These are phyloP conservation scores for Trichophyton verrucosum DNA, from an alignment of 2,329 filamentous ascomycete species.

Conservation along the genomic window DNA sequence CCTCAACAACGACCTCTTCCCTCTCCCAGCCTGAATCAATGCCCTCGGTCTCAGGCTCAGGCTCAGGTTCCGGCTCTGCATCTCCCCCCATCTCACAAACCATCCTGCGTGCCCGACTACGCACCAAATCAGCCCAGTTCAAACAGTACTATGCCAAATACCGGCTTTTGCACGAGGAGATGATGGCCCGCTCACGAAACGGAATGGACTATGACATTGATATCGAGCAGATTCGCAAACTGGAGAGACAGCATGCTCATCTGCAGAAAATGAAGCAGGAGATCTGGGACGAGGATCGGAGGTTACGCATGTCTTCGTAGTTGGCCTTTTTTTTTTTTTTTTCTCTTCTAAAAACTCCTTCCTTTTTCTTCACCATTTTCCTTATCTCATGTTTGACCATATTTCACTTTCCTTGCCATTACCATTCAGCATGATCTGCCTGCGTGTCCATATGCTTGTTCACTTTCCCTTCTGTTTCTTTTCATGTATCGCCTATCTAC, in stretches of 20 bases:
- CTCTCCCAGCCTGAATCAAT: conserved; percentile 2
- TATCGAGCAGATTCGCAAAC: conserved; percentile 39
- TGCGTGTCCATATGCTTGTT: too few species aligned
- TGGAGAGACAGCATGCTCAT: conserved; percentile 43
- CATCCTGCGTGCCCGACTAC: conserved; percentile 27
- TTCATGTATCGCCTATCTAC: background rate
- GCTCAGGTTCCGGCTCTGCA: conserved; percentile 24
- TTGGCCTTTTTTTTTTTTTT: background rate
- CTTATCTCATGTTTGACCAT: background rate
- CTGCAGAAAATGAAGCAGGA: conserved; percentile 47
- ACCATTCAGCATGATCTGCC: too few species aligned
- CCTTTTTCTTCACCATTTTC: background rate
- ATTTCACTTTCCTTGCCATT: background rate
- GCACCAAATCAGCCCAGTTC: conserved; percentile 37
- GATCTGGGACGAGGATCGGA: conserved; percentile 38
- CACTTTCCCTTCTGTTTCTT: background rate
- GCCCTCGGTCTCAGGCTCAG: background rate
- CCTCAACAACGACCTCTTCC: conserved; percentile 17
- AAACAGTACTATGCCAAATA: conserved; percentile 49
- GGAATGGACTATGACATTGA: conserved; percentile 22
- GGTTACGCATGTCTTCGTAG: conserved; percentile 18
- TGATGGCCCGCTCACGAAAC: conserved; percentile 30
- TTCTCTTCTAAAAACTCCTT: background rate
- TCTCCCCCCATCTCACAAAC: conserved; percentile 29
- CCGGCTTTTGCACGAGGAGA: conserved; percentile 40